These are phyloP conservation scores for Pugionium cornutum DNA, from an alignment of 345 rosid genomes.

Conservation along the genomic window DNA sequence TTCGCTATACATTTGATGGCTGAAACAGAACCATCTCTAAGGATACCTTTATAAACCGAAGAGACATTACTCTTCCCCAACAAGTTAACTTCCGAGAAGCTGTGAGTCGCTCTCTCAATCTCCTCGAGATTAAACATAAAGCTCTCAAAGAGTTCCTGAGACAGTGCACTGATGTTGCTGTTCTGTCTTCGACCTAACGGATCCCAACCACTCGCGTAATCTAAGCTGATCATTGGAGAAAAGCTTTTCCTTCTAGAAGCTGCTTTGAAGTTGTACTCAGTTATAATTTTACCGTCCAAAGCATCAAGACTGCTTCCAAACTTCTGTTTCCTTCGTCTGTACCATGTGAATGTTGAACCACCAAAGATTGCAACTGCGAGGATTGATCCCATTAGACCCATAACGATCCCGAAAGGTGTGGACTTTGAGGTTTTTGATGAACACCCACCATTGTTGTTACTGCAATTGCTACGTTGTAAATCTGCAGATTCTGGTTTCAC, in stretches of 20 bases:
- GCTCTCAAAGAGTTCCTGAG: constrained; percentile 86
- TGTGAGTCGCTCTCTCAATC: constrained; percentile 90
- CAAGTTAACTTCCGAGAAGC: constrained; percentile 76
- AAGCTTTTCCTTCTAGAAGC: constrained; percentile 52
- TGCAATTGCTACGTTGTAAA: constrained; percentile 50
- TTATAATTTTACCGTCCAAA: constrained; percentile 64
- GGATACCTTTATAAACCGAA: constrained; percentile 72
- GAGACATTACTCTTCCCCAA: constrained; percentile 75
- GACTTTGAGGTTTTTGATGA: constrained; percentile 41
- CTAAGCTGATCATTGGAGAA: constrained; percentile 80
- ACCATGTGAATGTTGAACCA: constrained; percentile 54
- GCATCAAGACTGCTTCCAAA: constrained; percentile 60
- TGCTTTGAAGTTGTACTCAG: constrained; percentile 65
- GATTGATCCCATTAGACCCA: constrained; percentile 51
- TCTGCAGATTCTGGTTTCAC: constrained; percentile 71
- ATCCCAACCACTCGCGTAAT: constrained; percentile 94
- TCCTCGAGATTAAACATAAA: constrained; percentile 91
- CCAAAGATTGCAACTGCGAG: constrained; percentile 45
- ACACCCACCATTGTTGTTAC: constrained; percentile 35
- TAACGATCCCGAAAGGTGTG: constrained; percentile 45
- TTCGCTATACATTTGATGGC: constrained; percentile 76
- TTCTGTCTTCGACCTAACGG: constrained; percentile 65
- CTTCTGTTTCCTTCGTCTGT: constrained; percentile 70
- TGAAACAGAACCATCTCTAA: constrained; percentile 82
- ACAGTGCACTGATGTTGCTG: constrained; percentile 47